These are phyloP conservation scores for Populus nigra DNA, from an alignment of 345 rosid species.

Conservation along the genomic window DNA sequence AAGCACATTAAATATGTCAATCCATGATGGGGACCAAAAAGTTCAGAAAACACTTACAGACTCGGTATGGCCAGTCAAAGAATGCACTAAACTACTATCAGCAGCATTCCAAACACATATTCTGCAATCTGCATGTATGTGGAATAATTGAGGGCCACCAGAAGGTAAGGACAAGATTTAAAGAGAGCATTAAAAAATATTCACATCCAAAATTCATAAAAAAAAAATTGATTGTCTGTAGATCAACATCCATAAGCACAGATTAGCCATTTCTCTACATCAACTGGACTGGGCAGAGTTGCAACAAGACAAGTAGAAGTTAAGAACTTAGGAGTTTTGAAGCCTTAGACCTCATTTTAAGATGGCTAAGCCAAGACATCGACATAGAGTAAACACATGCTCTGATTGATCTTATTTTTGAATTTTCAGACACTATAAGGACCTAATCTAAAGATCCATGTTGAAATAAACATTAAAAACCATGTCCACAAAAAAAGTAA, in stretches of 20 bases:
- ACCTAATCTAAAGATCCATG: neutral
- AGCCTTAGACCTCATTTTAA: neutral
- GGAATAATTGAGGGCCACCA: constrained; percentile 9
- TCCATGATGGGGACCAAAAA: neutral
- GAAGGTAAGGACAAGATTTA: constrained; percentile 7
- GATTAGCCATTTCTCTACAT: neutral
- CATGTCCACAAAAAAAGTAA: no score
- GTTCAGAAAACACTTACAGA: constrained; percentile 60
- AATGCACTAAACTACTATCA: constrained; percentile 93
- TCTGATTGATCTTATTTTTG: neutral
- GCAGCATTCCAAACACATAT: constrained; percentile 99
- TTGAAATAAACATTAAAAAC: neutral
- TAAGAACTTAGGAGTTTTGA: neutral
- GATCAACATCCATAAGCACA: neutral
- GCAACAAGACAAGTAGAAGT: neutral
- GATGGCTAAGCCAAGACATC: neutral
- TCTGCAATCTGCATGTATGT: constrained; percentile 81
- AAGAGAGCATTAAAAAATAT: neutral
- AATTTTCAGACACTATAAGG: neutral
- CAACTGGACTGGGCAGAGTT: neutral
- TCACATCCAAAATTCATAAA: neutral
- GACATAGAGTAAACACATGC: neutral
- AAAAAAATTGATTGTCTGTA: neutral
- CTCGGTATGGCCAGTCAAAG: constrained; percentile 89
- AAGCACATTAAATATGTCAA: neutral